phyloP scores from a whole-genome alignment of 164 flowering plant species.

The Cinnamomum micranthum region DNA sequence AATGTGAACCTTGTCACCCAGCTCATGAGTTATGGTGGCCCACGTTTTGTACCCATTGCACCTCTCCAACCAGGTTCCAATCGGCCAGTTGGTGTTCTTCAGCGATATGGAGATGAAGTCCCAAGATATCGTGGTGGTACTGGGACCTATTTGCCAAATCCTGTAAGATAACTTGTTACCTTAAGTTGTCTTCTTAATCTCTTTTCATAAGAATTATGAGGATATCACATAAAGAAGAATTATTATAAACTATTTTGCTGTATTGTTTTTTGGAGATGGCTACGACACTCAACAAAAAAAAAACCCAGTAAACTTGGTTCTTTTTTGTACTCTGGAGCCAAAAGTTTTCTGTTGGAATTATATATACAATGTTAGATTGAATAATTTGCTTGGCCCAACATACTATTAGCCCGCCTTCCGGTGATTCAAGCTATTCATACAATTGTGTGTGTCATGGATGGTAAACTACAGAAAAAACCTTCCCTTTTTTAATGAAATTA shows the following conservation, averaged over 20 bases:
- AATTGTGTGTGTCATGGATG: too few species aligned
- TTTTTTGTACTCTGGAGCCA: too few species aligned
- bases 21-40: slow-evolving; percentile 56
- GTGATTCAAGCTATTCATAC: too few species aligned
- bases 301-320: too few species aligned
- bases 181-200: not conserved
- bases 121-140: slow-evolving; percentile 96
- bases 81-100: slow-evolving; percentile 63
- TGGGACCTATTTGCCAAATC: slow-evolving; percentile 96
- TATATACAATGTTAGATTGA: too few species aligned
- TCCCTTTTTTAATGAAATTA: too few species aligned
- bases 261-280: not conserved
- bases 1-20: slow-evolving; percentile 60
- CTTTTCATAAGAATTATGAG: not conserved
- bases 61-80: slow-evolving; percentile 60
- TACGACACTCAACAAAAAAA: too few species aligned
- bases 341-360: too few species aligned
- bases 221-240: not conserved
- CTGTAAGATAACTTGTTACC: slow-evolving; percentile 48
- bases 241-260: not conserved
- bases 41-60: slow-evolving; percentile 63
- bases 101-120: slow-evolving; percentile 62
- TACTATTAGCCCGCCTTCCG: too few species aligned
- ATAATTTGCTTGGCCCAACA: too few species aligned
- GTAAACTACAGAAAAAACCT: too few species aligned